Evolutionary conservation across 805 yeast genomes (phyloP).

Genomic region (Hanseniaspora clermontiae): DNA sequence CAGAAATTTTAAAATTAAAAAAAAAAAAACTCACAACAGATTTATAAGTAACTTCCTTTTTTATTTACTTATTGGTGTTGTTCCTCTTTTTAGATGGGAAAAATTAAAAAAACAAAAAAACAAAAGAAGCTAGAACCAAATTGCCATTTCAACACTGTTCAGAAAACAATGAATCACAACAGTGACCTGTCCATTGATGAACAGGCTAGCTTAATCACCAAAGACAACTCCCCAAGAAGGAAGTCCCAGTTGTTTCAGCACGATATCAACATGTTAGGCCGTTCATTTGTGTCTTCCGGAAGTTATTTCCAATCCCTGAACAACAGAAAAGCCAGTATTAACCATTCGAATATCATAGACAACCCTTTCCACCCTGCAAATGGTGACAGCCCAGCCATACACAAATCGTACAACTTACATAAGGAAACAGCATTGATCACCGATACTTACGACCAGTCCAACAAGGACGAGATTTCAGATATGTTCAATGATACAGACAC

Average conservation of each 20-base stretch:
- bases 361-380: conserved; percentile 3
- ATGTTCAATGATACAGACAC: conserved; percentile 15
- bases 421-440: conserved; percentile 27
- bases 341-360: neutral
- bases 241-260: neutral
- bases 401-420: conserved; percentile 23
- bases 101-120: too few species aligned
- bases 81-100: too few species aligned
- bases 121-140: neutral
- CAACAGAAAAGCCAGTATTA: neutral
- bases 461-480: conserved; percentile 11
- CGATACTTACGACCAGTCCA: conserved; percentile 16
- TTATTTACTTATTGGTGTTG: too few species aligned
- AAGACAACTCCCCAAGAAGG: neutral
- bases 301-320: conserved; percentile 4
- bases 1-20: too few species aligned
- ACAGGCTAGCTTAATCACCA: neutral
- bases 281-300: conserved; percentile 9
- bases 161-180: neutral
- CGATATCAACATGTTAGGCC: conserved; percentile 4
- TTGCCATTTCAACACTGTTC: too few species aligned
- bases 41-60: too few species aligned
- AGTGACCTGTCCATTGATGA: neutral
- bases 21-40: too few species aligned
- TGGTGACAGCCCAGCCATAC: conserved; percentile 16